Base-by-base conservation (phyloP, 2,329 filamentous ascomycete species). In the Aspergillus texensis region DNA sequence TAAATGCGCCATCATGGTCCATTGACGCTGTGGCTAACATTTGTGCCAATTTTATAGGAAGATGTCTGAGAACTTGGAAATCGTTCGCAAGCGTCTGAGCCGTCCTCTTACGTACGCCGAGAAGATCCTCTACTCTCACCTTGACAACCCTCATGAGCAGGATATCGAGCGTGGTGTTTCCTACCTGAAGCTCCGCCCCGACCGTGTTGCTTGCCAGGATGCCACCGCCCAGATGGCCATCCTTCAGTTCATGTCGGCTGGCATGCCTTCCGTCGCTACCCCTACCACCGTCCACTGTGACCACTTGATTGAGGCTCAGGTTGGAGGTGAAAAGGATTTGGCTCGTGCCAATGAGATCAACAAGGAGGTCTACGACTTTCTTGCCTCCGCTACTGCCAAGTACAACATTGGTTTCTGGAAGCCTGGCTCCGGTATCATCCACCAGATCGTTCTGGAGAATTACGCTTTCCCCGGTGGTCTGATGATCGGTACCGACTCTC, bases 321-420 rank as follows among this genome's bases (percentile, higher is more conserved):
- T 94, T 75, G 95, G 95, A 78, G 94, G 94, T 74, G 88, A 86
- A 69, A 95, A 97, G 88, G 95, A 99, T 91, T 85, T 98, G 80
- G 91, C 88, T 66, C 89, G 94, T 76, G 95, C 95, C 74, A 85
- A 94, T 76, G 87, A 89, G 73, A 97, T 97, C 84, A 98, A 98
- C 90, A 96, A 96, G 87, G 94, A 98, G 83, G 95, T 99, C 73
- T 99, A 98, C 84, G 91, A 98, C 83, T 99, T 99, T 87, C 84
- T 99, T 78, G 88, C 93, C 66, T 89, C 90, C 68, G 91, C 94
- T 70, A 98, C 94, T 80, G 94, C 94, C 77, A 99, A 98, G 86
- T 99, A 98, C 87, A 94, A 98, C 87, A 98, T 98, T 80, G 95
- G 95, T 85, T 98, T 98, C 90, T 99, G 95, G 95, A 93, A 88